Evolutionary conservation across 2,329 filamentous ascomycete species (phyloP).

Genomic region (Graphilbum ipis-grandicollis): DNA sequence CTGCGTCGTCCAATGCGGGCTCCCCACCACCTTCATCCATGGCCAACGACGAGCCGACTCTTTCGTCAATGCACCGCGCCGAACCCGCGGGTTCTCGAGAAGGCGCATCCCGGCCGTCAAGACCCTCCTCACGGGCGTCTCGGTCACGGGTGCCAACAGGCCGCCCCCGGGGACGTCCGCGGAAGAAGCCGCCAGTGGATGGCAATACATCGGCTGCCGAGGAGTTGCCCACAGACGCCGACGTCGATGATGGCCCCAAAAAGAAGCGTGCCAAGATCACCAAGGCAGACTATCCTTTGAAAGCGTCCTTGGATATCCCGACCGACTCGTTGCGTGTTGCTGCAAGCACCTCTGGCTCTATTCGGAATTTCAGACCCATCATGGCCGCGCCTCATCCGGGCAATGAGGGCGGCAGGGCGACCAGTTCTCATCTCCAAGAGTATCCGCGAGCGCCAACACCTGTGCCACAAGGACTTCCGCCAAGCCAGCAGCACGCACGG

Average conservation of each 20-base stretch:
- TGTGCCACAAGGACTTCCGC: conserved; percentile 35
- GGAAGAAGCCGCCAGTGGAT: conserved; percentile 31
- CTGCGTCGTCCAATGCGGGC: background rate
- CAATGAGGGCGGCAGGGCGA: conserved; percentile 13
- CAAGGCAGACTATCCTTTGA: conserved; percentile 39
- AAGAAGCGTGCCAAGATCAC: conserved; percentile 71
- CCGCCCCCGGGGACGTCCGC: conserved; percentile 36
- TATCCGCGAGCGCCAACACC: conserved; percentile 64
- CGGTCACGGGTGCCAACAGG: conserved; percentile 30
- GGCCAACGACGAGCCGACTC: conserved; percentile 1
- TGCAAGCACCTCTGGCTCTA: conserved; percentile 75
- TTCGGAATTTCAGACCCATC: conserved; percentile 68
- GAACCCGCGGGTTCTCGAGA: conserved; percentile 9
- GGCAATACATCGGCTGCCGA: conserved; percentile 64
- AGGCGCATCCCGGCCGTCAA: conserved; percentile 24
- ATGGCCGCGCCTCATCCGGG: conserved; percentile 23
- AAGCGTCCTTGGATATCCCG: conserved; percentile 52
- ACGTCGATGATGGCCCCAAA: conserved; percentile 37
- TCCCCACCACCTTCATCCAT: conserved; percentile 3
- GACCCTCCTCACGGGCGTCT: conserved; percentile 42
- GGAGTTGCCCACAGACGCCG: conserved; percentile 29
- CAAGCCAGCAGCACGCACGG: conserved; percentile 11
- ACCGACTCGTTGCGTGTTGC: conserved; percentile 75
- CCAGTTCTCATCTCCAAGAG: conserved; percentile 44
- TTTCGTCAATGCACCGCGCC: background rate